Evolutionary conservation across 345 rosid genomes (phyloP).

Genomic region (Salix dunnii): DNA sequence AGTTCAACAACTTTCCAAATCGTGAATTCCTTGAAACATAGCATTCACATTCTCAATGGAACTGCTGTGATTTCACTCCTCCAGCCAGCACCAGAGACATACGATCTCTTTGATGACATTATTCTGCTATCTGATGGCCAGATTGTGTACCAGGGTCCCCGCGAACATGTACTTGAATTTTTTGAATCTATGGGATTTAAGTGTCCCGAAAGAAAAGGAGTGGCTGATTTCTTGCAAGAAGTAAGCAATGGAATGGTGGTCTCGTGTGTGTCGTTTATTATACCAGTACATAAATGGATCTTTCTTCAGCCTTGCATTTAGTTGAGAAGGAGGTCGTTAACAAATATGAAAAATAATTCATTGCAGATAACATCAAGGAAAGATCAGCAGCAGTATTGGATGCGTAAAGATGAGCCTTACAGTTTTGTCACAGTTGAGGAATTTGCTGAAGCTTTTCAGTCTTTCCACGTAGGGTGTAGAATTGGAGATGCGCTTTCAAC

Average conservation of each 20-base stretch:
- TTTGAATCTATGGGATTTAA: constrained; percentile 65
- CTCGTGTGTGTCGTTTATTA: neutral
- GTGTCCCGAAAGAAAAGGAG: constrained; percentile 74
- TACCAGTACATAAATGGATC: no score
- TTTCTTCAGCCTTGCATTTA: neutral
- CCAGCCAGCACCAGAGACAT: constrained; percentile 82
- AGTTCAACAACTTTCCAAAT: constrained; percentile 78
- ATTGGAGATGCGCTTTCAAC: constrained; percentile 39
- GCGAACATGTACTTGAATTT: constrained; percentile 49
- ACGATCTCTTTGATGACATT: constrained; percentile 63
- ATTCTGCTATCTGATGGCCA: constrained; percentile 63
- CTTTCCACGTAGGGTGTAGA: constrained; percentile 36
- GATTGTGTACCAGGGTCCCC: constrained; percentile 68
- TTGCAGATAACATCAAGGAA: constrained; percentile 69
- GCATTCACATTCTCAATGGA: constrained; percentile 58
- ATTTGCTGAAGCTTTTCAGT: constrained; percentile 52
- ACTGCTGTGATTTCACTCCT: constrained; percentile 70
- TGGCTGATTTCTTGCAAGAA: constrained; percentile 79
- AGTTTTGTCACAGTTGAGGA: constrained; percentile 40
- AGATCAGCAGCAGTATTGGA: constrained; percentile 75
- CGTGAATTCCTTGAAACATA: constrained; percentile 64
- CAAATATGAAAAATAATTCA: neutral
- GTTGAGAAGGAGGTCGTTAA: no score
- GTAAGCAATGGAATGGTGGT: constrained; percentile 20
- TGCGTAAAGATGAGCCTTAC: constrained; percentile 42